Conservation (phyloP, 1,284 basidiomycete genomes). For the Mrakiaceae sp. region DNA sequence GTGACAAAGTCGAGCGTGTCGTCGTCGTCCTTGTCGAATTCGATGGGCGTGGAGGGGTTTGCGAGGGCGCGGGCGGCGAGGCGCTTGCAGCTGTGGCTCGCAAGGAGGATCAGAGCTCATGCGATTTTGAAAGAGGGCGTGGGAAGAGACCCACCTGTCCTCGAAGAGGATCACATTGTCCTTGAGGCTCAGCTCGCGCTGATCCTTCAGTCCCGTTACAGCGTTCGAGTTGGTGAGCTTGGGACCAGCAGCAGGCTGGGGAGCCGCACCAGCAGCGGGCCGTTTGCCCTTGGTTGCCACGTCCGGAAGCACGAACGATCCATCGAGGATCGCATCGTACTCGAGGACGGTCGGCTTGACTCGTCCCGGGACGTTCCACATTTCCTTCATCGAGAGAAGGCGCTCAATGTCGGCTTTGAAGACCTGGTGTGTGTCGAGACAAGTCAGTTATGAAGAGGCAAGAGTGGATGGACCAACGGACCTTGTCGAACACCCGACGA, state of each 20-base stretch:
- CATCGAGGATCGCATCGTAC: conserved; percentile 57
- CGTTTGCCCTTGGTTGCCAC: conserved; percentile 22
- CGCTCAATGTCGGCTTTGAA: conserved; percentile 82
- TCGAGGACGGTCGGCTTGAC: conserved; percentile 73
- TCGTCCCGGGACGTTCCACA: conserved; percentile 72
- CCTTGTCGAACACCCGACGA: conserved; percentile 73
- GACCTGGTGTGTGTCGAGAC: conserved; percentile 44
- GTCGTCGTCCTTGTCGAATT: conserved; percentile 97
- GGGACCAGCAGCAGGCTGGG: conserved; percentile 10
- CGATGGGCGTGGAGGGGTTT: conserved; percentile 59
- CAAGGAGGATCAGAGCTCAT: neutral
- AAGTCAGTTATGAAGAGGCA: neutral
- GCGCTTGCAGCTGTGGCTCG: conserved; percentile 51
- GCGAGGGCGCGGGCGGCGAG: conserved; percentile 60
- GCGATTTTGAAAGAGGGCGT: neutral
- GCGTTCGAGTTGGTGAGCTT: conserved; percentile 8
- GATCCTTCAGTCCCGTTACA: conserved; percentile 57
- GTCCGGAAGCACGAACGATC: conserved; percentile 43
- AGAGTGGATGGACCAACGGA: conserved; percentile 26
- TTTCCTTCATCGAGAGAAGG: conserved; percentile 87
- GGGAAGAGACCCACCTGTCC: conserved; percentile 48
- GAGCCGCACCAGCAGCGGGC: conserved; percentile 20
- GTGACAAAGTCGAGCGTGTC: conserved; percentile 95
- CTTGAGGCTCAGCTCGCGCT: conserved; percentile 56
- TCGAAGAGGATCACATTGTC: conserved; percentile 75